Conservation (phyloP, 2,329 filamentous ascomycete species). For the Pseudogymnoascus sp. region DNA sequence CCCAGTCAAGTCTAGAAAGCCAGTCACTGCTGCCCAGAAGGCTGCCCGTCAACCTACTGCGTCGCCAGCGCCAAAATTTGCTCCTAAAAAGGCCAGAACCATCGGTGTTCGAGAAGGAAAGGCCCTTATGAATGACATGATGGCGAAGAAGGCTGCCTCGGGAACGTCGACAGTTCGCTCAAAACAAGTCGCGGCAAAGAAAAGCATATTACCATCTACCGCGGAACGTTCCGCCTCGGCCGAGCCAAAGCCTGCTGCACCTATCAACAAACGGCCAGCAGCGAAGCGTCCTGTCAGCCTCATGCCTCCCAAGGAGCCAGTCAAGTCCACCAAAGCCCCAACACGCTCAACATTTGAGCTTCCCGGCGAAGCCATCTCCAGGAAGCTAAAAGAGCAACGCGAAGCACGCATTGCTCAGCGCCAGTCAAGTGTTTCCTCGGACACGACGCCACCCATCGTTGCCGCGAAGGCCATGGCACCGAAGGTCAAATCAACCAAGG, state of each 20-base stretch:
- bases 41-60: not conserved
- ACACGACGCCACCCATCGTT: conserved; percentile 32
- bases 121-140: conserved; percentile 3
- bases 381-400: conserved; percentile 50
- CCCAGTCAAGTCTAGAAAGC: conserved; percentile 15
- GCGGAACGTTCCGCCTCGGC: not conserved
- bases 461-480: conserved; percentile 34
- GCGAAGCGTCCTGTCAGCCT: conserved; percentile 36
- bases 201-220: not conserved
- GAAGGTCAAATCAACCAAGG: conserved; percentile 43
- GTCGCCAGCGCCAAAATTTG: not conserved
- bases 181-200: not conserved
- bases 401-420: conserved; percentile 45
- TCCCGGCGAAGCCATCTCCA: conserved; percentile 54
- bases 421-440: conserved; percentile 21
- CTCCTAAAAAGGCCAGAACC: not conserved
- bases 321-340: conserved; percentile 47
- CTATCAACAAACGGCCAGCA: conserved; percentile 14
- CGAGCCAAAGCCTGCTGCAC: not conserved
- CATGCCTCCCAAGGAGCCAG: conserved; percentile 34
- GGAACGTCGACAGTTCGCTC: not conserved
- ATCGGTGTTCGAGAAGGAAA: not conserved
- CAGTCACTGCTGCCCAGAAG: not conserved
- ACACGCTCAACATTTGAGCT: conserved; percentile 55
- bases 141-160: conserved; percentile 7